Evolutionary conservation across 1,139 yeast genomes (phyloP), one percentile per base, ranked within the genome.

Genomic region (Geotrichum fermentans): DNA sequence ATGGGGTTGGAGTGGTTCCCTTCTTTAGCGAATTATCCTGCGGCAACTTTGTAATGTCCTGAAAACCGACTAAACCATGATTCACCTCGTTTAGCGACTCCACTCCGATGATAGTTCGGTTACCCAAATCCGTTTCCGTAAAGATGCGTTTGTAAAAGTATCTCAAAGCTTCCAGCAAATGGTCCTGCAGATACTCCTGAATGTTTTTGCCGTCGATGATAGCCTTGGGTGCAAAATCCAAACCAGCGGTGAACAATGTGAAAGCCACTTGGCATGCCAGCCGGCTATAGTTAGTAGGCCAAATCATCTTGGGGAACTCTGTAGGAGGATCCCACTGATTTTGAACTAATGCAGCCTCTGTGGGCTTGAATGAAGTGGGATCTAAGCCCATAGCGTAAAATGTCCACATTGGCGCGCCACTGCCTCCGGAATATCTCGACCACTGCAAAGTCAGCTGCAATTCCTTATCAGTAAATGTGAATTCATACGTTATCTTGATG

Each of bases 351-450:
- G 95, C 88, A 0, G 95, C 94, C 53, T 82, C 83, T 1, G 90
- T 83, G 0, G 58, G 71, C 6, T 75, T 66, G 58, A 88, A 83
- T 20, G 78, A 67, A 17, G 66, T 70, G 0, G 95, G 95, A 51
- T 88, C 78, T 36, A 89, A 69, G 0, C 96, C 96, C 1, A 90
- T 94, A 17, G 94, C 90, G 57, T 84, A 81, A 7, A 87, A 66
- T 0, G 96, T 88, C 97, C 97, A 89, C 62, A 85, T 61, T 0
- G 97, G 96, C 2, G 96, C 95, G 18, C 97, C 97, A 52, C 89
- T 81, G 4, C 97, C 97, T 13, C 96, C 96, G 21, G 80, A 72
- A 61, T 73, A 84, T 48, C 96, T 72, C 2, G 94, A 82, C 97
- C 97, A 89, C 21, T 82, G 28, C 7, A 13, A n/a, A 4, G 43